Conservation (phyloP, 2,329 filamentous ascomycete genomes). For the Akanthomyces dipterigenus region DNA sequence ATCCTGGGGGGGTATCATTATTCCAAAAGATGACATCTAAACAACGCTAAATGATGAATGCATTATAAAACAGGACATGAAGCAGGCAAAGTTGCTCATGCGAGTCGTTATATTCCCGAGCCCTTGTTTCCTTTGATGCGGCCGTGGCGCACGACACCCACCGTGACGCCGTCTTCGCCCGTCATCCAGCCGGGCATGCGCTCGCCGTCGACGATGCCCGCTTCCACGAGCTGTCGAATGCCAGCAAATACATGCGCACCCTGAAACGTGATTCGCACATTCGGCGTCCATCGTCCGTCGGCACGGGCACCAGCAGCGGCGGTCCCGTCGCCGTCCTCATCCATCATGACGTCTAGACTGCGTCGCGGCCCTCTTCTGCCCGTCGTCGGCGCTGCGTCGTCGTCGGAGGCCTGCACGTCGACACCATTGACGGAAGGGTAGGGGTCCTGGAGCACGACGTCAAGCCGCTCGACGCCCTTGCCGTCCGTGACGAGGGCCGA, state of each 20-base stretch:
- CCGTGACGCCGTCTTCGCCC: slow-evolving; percentile 74
- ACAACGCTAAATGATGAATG: background rate
- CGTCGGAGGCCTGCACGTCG: slow-evolving; percentile 14
- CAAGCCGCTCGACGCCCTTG: slow-evolving; percentile 54
- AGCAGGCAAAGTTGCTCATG: background rate
- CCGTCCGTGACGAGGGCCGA: slow-evolving; percentile 49
- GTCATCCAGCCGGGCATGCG: slow-evolving; percentile 89
- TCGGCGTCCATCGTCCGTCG: slow-evolving; percentile 25
- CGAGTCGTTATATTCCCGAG: slow-evolving; percentile 38
- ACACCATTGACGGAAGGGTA: slow-evolving; percentile 34
- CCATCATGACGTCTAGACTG: slow-evolving; percentile 28
- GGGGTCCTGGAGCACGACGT: slow-evolving; percentile 52
- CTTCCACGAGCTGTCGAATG: slow-evolving; percentile 68
- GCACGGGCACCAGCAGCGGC: background rate
- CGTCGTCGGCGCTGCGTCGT: slow-evolving; percentile 5
- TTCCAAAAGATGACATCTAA: slow-evolving; percentile 6
- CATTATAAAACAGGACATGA: background rate
- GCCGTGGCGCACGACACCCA: slow-evolving; percentile 61
- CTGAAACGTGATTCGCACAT: slow-evolving; percentile 59
- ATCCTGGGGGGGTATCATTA: slow-evolving; percentile 9
- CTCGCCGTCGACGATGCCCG: slow-evolving; percentile 66
- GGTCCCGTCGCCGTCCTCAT: slow-evolving; percentile 20
- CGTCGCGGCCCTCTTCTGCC: slow-evolving; percentile 11
- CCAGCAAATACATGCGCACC: slow-evolving; percentile 78
- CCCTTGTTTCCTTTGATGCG: slow-evolving; percentile 54